A percentile compares a stretch with the other conserved stretches of the same genome.
Conservation (phyloP, 306 rosid species). For the Pachyrhizus erosus region DNA sequence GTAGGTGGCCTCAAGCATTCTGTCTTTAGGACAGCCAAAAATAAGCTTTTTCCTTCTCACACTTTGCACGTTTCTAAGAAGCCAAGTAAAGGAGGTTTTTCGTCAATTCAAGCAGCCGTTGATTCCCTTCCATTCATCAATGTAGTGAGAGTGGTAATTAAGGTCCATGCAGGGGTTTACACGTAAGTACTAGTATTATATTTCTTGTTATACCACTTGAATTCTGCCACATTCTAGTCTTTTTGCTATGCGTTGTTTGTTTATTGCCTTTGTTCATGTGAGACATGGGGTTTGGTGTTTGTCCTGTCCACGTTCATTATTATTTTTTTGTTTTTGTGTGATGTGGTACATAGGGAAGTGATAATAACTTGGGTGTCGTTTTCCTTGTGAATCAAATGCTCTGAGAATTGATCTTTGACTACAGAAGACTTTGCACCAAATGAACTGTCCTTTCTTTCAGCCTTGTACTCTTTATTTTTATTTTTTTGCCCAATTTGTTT, state of each 20-base stretch:
- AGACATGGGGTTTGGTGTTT: conserved; percentile 36
- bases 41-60: conserved; percentile 85
- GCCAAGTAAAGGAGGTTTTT: conserved; percentile 66
- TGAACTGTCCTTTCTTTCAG: conserved; percentile 32
- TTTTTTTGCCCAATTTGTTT: neutral
- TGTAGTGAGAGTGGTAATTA: conserved; percentile 84
- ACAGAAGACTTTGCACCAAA: conserved; percentile 19
- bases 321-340: neutral
- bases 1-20: conserved; percentile 86
- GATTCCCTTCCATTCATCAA: conserved; percentile 89
- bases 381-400: conserved; percentile 35
- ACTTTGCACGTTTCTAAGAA: conserved; percentile 77
- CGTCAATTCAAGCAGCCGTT: conserved; percentile 82
- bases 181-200: conserved; percentile 62
- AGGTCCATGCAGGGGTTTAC: conserved; percentile 97
- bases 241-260: conserved; percentile 20
- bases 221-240: conserved; percentile 29
- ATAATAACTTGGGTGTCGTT: conserved; percentile 36
- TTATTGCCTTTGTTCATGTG: conserved; percentile 27
- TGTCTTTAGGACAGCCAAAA: conserved; percentile 74
- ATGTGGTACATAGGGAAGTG: neutral
- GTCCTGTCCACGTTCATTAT: conserved; percentile 32
- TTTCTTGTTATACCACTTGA: neutral
- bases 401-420: conserved; percentile 36
- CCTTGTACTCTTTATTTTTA: neutral